Evolutionary conservation across 331 rosid species (phyloP).

Genomic region (Acacia concinna): DNA sequence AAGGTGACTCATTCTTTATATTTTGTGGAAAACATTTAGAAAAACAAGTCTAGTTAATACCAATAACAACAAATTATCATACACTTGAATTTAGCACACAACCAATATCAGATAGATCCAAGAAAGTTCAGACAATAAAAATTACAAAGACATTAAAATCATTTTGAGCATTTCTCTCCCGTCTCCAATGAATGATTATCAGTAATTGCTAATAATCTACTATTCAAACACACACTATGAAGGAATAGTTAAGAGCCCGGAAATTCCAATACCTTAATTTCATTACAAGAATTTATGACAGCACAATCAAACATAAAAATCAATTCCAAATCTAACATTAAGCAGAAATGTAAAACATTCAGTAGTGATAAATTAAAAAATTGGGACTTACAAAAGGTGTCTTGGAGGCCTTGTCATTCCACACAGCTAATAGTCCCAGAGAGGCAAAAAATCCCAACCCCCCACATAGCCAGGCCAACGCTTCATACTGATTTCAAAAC

Average conservation of each 20-base stretch:
- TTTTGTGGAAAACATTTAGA: not conserved
- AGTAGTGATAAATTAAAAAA: slow-evolving; percentile 1
- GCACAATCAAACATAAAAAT: not conserved
- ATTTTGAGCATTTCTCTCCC: not conserved
- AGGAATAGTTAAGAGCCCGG: not conserved
- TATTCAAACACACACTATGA: not conserved
- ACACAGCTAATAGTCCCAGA: slow-evolving; percentile 75
- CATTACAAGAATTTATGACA: not conserved
- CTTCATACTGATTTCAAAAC: slow-evolving; percentile 66
- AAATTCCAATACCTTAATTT: not conserved
- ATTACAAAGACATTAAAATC: not conserved
- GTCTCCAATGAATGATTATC: not conserved
- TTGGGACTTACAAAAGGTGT: slow-evolving; percentile 67
- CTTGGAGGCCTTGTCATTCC: slow-evolving; percentile 91
- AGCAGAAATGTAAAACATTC: not conserved
- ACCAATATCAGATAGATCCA: not conserved
- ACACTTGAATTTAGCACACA: slow-evolving; percentile 6
- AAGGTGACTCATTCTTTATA: not conserved
- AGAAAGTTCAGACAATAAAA: not conserved
- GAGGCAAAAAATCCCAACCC: slow-evolving; percentile 73
- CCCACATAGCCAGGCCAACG: slow-evolving; percentile 94
- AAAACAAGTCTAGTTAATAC: not conserved
- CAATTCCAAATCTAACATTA: not conserved
- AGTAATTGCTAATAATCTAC: not conserved
- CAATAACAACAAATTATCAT: not conserved